A percentile compares a stretch with the other conserved stretches of the same genome.
Conservation (phyloP, 345 rosid genomes). For the Angophora floribunda region DNA sequence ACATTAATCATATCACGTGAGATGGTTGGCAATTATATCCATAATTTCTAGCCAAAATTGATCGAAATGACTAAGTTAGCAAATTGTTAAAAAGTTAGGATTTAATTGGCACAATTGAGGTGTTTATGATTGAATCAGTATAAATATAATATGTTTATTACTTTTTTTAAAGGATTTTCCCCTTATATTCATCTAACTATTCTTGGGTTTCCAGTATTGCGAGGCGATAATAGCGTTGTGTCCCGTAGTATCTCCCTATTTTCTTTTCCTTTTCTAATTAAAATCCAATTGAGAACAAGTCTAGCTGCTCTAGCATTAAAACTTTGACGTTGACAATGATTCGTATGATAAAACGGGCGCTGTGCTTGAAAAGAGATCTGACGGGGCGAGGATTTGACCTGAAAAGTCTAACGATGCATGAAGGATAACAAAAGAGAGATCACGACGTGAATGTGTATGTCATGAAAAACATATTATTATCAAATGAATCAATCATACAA, state of each 20-base stretch:
- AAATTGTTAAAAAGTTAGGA: no score
- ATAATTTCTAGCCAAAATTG: no score
- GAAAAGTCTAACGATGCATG: background rate
- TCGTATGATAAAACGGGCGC: background rate
- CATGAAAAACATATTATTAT: background rate
- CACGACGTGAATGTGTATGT: background rate
- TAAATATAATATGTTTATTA: no score
- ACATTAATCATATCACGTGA: rapidly evolving
- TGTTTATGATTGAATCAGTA: no score
- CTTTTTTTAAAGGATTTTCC: no score
- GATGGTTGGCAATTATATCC: rapidly evolving
- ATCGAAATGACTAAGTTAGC: no score
- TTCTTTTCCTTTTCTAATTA: background rate
- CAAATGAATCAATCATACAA: background rate
- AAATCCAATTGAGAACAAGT: background rate
- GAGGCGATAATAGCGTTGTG: no score
- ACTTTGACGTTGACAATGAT: background rate
- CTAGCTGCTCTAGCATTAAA: background rate
- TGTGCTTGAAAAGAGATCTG: background rate
- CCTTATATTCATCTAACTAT: background rate
- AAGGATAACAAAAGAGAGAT: background rate
- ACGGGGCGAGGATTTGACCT: background rate
- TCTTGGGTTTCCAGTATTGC: background rate
- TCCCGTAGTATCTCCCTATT: background rate
- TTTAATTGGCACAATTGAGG: no score